Evolutionary conservation across 768 basidiomycete species (phyloP).

Genomic region (Hortiboletus flavorubellus): DNA sequence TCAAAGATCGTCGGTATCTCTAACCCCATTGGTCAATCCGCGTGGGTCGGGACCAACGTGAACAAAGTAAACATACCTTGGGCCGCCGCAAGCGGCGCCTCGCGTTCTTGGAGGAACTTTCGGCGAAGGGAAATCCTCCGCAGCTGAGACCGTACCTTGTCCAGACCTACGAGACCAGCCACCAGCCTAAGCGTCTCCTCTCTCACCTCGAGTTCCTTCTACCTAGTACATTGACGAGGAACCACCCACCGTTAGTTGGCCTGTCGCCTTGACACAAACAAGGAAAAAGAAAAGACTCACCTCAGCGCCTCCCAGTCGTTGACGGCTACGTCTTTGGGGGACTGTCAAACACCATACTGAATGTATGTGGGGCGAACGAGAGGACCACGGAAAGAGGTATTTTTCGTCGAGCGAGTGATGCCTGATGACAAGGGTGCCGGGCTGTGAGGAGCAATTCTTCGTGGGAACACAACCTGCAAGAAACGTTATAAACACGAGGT

Average conservation of each 20-base stretch:
- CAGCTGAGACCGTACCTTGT: constrained; percentile 79
- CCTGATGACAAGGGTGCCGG: no score
- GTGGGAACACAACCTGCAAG: no score
- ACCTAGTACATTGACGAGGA: constrained; percentile 36
- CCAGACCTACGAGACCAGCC: constrained; percentile 79
- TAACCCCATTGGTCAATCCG: constrained; percentile 20
- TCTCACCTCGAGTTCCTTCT: constrained; percentile 76
- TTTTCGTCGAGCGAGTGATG: no score
- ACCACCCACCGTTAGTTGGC: background rate
- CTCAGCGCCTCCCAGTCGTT: constrained; percentile 83
- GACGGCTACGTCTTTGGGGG: constrained; percentile 30
- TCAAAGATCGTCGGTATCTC: constrained; percentile 71
- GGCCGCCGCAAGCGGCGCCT: constrained; percentile 33
- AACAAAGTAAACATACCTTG: background rate
- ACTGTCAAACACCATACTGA: no score
- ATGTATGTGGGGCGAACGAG: no score
- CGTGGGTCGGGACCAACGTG: background rate
- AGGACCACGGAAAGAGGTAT: no score
- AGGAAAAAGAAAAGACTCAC: constrained; percentile 45
- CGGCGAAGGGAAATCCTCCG: constrained; percentile 70
- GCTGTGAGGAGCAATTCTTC: no score
- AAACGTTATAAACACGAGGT: no score
- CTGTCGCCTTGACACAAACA: background rate
- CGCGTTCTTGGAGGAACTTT: constrained; percentile 54
- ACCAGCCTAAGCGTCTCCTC: constrained; percentile 78